These are phyloP conservation scores for Metarhizium anisopliae DNA, from an alignment of 2,329 filamentous ascomycete species.

Conservation along the genomic window DNA sequence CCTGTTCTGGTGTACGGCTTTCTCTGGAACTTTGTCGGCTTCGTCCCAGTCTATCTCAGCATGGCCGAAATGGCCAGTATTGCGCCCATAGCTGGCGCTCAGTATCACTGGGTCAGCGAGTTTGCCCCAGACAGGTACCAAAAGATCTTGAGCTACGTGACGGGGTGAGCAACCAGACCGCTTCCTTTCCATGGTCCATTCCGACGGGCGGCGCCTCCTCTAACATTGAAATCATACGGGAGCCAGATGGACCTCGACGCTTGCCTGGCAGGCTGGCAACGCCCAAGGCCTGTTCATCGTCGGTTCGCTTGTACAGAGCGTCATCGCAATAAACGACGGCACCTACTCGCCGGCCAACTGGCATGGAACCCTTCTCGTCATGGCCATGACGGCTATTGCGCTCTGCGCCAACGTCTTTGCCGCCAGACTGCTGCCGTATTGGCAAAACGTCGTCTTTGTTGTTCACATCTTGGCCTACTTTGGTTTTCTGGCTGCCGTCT, in stretches of 20 bases:
- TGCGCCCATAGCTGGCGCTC: conserved; percentile 14
- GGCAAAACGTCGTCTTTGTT: conserved; percentile 5
- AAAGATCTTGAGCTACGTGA: conserved; percentile 20
- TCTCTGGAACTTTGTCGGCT: conserved; percentile 3
- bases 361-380: conserved; percentile 9
- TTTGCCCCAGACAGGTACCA: conserved; percentile 7
- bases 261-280: conserved; percentile 9
- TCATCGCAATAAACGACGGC: conserved; percentile 6
- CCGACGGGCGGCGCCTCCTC: no score
- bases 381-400: not conserved
- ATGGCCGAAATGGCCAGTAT: conserved; percentile 16
- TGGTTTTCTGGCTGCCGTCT: conserved; percentile 6
- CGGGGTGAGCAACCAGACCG: not conserved
- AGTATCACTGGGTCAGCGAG: conserved; percentile 14
- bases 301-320: conserved; percentile 7
- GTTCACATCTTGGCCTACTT: conserved; percentile 7
- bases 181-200: no score
- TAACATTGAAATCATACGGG: not conserved
- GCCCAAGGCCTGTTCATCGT: conserved; percentile 7
- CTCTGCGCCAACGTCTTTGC: conserved; percentile 7
- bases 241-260: conserved; percentile 8
- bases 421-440: conserved; percentile 6
- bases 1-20: conserved; percentile 4
- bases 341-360: conserved; percentile 3
- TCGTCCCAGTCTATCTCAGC: conserved; percentile 7